Evolutionary conservation across 73 alveolate species (phyloP), one percentile per base, ranked within the genome.

Genomic region (Tetrahymena malaccensis): DNA sequence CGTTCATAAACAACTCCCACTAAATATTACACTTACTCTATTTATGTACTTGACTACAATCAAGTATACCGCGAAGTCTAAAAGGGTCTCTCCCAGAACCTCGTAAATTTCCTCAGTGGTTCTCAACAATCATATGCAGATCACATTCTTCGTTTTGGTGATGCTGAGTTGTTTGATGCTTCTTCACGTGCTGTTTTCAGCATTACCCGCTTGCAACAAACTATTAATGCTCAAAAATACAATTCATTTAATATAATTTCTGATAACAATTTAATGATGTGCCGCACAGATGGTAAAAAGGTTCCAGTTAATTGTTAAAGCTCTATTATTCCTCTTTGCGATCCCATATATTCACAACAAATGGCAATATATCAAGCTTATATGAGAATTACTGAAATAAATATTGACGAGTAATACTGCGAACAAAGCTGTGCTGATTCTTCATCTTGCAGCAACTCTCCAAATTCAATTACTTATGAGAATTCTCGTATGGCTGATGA

Each of bases 71-170:
- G 89, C 89, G 89, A 70, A 70, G 89, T 70, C 21, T 31, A 70
- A 70, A 70, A 70, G 37, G 89, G 89, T n/a, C 89, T 70, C 89
- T 70, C 89, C 89, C 89, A 70, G 89, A 70, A 70, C 89, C 89
- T 70, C 89, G 89, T 70, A 11, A 70, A 70, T 70, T 70, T 70
- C 37, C 35, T 70, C 31, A 70, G 89, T 70, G 89, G 89, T 7
- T 70, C 89, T 8, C 37, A 70, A 70, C 37, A 70, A 70, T 70
- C 35, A n/a, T 70, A 22, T 70, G 37, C 37, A 27, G 89, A 70
- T 22, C 89, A 70, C 11, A 31, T 70, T 70, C 89, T 70, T 12
- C 89, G 89, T 70, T 70, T 70, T n/a, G 89, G 89, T 25, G 89
- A 70, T 70, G 89, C 89, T 10, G 89, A 70, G 19, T 27, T 70